Base-by-base conservation (phyloP, 495 filamentous ascomycete species). In the Aspergillus coremiiformis region DNA sequence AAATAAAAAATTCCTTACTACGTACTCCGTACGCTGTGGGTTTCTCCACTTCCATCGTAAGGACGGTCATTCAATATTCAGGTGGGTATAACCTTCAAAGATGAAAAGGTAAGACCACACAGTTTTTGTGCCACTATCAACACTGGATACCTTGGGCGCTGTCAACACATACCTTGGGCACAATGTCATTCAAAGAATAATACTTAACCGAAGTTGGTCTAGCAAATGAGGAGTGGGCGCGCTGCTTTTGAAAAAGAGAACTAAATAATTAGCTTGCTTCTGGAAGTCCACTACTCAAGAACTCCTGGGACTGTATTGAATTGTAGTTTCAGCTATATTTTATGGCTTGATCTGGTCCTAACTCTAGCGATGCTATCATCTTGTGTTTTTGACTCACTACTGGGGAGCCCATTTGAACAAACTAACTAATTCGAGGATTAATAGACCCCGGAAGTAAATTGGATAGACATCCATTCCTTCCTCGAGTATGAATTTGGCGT, bases 221-320 rank as follows among this genome's bases (percentile, higher is more conserved):
- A 41, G 19, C n/a, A 7, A 4, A 8, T 3, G 14, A 41, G n/a
- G n/a, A 35, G 32, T 35, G 27, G 27, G 17, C 33, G 14, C 33
- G 33, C 2, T 37, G 37, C 21, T 19, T 41, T 17, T 15, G 21
- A 41, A 41, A 19, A 19, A 15, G 37, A 41, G 37, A 15, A 50
- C 17, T 43, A 43, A 29, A 12, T n/a, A 29, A 23, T 55, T 53
- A 52, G 56, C 49, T 35, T 27, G 44, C 33, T 55, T 55, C 56
- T 59, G 56, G 56, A 55, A 58, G 52, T 52, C 49, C 52, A 49
- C 52, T 50, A 20, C 39, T 49, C 39, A 35, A 17, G 52, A 58
- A 21, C 42, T 52, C 20, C 24, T 41, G 37, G 35, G 15, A 46
- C 22, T 26, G 50, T 42, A 15, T n/a, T n/a, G 42, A 9, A 39